Conservation (phyloP, 1,284 basidiomycete species). For the Omphalotus olearius region DNA sequence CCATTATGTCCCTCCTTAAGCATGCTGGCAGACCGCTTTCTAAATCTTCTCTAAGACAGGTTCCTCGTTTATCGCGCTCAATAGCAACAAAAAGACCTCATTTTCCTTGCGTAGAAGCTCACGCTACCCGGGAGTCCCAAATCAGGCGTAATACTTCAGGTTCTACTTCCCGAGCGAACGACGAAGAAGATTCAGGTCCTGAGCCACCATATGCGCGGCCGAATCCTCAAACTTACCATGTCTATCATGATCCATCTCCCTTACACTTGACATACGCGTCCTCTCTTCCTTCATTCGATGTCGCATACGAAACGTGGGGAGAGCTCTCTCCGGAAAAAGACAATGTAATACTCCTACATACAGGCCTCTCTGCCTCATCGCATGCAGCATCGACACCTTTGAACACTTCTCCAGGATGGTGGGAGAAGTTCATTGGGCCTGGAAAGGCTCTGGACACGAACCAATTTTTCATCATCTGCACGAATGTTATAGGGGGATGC, state of each 20-base stretch:
- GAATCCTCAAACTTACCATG: slow-evolving; percentile 61
- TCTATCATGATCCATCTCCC: slow-evolving; percentile 59
- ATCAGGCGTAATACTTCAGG: slow-evolving; percentile 25
- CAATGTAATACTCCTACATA: slow-evolving; percentile 97
- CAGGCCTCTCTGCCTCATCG: slow-evolving; percentile 91
- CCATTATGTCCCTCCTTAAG: slow-evolving; percentile 1
- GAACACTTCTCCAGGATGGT: slow-evolving; percentile 91
- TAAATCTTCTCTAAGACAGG: slow-evolving; percentile 1
- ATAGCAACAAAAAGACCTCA: slow-evolving; percentile 30
- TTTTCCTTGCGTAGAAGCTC: slow-evolving; percentile 77
- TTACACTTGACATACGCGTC: slow-evolving; percentile 75
- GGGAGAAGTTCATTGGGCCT: slow-evolving; percentile 98
- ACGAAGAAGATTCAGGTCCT: slow-evolving; percentile 48
- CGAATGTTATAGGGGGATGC: slow-evolving; percentile 96
- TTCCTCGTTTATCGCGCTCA: slow-evolving; percentile 10
- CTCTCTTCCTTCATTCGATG: slow-evolving; percentile 72
- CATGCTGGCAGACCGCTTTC: slow-evolving; percentile 1
- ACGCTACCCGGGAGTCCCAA: slow-evolving; percentile 58
- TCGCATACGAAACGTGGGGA: slow-evolving; percentile 99
- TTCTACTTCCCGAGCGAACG: slow-evolving; percentile 15
- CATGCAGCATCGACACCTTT: slow-evolving; percentile 85
- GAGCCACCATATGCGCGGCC: slow-evolving; percentile 78
- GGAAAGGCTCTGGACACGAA: slow-evolving; percentile 92
- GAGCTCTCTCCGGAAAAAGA: slow-evolving; percentile 72
- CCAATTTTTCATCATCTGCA: slow-evolving; percentile 92